Percentiles rank a stretch among this genome's conserved stretches.
Conservation (phyloP, 331 rosid species). For the Ulmus americana region DNA sequence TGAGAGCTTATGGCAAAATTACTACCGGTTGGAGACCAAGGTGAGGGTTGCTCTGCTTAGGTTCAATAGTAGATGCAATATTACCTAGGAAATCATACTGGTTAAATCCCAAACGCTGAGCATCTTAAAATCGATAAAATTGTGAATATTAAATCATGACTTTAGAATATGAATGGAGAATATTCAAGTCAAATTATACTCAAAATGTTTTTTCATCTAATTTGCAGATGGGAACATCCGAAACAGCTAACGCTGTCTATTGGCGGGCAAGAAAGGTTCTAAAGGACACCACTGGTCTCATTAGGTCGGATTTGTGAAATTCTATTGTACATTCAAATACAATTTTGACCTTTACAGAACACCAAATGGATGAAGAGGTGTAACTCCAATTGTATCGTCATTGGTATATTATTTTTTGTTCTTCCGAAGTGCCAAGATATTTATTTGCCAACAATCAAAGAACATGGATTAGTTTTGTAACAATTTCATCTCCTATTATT, state of each 20-base stretch:
- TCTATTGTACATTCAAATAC: conserved; percentile 19
- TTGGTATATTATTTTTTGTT: background rate
- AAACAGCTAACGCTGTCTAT: conserved; percentile 50
- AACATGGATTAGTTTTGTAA: no score
- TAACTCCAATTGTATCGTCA: background rate
- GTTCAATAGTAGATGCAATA: background rate
- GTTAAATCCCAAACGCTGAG: no score
- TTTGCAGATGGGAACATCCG: conserved; percentile 83
- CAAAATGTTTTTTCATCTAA: background rate
- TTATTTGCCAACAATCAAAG: no score
- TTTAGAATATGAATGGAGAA: background rate
- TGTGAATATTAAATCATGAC: no score
- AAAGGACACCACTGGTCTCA: conserved; percentile 51
- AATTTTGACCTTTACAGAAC: conserved; percentile 37
- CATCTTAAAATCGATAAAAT: no score
- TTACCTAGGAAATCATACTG: background rate
- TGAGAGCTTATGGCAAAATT: conserved; percentile 67
- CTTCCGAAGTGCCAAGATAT: background rate
- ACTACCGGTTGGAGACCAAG: conserved; percentile 59
- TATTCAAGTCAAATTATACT: background rate
- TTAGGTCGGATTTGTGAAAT: conserved; percentile 31
- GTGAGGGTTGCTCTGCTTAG: conserved; percentile 25
- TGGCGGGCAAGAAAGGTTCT: conserved; percentile 72
- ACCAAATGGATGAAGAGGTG: background rate
- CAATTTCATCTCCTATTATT: no score